These are phyloP conservation scores for Lentinus polychrous DNA, from an alignment of 1,284 basidiomycete genomes.

Conservation along the genomic window DNA sequence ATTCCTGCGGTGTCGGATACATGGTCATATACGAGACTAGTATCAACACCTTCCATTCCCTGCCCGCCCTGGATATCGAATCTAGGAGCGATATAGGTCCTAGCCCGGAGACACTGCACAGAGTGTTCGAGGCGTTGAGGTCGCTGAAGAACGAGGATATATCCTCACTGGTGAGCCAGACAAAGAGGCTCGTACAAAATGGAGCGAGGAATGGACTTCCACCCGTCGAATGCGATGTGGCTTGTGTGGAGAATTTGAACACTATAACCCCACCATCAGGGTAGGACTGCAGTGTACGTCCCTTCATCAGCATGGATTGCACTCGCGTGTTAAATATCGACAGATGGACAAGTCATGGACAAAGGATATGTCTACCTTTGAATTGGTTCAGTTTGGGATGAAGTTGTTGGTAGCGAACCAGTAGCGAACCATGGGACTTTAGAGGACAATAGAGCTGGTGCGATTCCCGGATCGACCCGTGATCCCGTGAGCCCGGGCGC, in stretches of 20 bases:
- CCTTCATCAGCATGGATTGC: background rate
- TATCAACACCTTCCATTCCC: background rate
- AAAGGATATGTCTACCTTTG: too few species aligned
- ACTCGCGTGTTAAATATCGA: too few species aligned
- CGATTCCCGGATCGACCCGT: too few species aligned
- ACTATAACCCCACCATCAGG: background rate
- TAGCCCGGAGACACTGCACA: background rate
- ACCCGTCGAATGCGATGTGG: conserved; percentile 1
- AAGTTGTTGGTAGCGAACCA: too few species aligned
- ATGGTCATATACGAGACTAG: conserved; percentile 1
- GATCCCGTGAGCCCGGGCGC: too few species aligned
- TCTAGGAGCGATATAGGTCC: conserved; percentile 3
- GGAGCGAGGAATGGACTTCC: background rate
- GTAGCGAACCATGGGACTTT: too few species aligned
- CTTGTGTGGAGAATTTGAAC: conserved; percentile 1
- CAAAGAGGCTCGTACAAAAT: background rate
- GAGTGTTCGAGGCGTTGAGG: background rate
- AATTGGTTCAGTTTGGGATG: too few species aligned
- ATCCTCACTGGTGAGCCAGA: background rate
- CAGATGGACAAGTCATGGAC: too few species aligned
- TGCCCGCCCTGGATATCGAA: background rate
- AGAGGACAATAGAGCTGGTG: too few species aligned
- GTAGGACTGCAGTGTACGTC: too few species aligned
- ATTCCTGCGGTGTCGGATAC: background rate
- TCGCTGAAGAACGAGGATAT: conserved; percentile 1